These are phyloP conservation scores for Calonectria hongkongensis DNA, from an alignment of 2,329 filamentous ascomycete genomes.

Conservation along the genomic window DNA sequence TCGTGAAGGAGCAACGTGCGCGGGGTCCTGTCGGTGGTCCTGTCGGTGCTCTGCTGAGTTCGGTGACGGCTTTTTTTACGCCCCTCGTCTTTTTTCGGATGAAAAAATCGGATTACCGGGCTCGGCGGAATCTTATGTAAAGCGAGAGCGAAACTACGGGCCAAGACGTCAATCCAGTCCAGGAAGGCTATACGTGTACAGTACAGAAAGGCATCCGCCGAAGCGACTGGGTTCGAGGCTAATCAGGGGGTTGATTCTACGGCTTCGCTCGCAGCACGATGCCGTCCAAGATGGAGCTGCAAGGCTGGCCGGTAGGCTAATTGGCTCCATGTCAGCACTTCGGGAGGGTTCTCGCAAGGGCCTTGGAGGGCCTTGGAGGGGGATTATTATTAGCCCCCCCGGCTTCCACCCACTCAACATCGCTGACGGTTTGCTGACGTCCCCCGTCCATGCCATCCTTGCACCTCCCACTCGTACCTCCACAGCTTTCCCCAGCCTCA, in stretches of 20 bases:
- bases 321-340: slow-evolving; percentile 16
- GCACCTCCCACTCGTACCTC: slow-evolving; percentile 25
- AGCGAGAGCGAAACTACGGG: slow-evolving; percentile 34
- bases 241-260: slow-evolving; percentile 26
- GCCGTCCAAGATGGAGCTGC: slow-evolving; percentile 17
- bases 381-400: slow-evolving; percentile 30
- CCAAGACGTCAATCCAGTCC: slow-evolving; percentile 44
- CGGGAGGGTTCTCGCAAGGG: not conserved
- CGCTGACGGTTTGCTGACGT: slow-evolving; percentile 25
- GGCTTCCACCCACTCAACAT: slow-evolving; percentile 8
- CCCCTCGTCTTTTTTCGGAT: slow-evolving; percentile 1
- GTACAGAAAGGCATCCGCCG: slow-evolving; percentile 46
- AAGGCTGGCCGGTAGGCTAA: slow-evolving; percentile 29
- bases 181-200: slow-evolving; percentile 51
- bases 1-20: slow-evolving; percentile 34
- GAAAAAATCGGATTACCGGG: slow-evolving; percentile 13
- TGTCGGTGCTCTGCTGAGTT: not conserved
- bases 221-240: slow-evolving; percentile 41
- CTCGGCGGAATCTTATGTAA: slow-evolving; percentile 40
- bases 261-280: slow-evolving; percentile 24
- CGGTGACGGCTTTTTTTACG: slow-evolving; percentile 10
- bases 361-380: not conserved
- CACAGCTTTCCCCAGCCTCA: slow-evolving; percentile 30
- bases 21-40: slow-evolving; percentile 20
- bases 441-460: slow-evolving; percentile 13